Base-by-base conservation (phyloP, 495 filamentous ascomycete species). In the Penicillium lividum region DNA sequence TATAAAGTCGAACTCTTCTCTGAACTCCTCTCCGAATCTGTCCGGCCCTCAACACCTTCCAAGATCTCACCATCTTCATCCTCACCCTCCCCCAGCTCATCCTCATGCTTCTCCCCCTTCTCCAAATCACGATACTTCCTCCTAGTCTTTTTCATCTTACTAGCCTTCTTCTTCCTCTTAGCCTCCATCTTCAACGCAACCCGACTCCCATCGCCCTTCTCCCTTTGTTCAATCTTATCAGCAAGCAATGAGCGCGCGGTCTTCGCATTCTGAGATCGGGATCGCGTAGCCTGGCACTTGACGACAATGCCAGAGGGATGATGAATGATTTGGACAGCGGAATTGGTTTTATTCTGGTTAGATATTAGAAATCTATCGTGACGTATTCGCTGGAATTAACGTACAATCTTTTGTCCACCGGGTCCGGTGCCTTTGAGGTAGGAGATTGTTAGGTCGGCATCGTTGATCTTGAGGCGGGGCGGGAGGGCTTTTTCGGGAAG, bases 391-490 rank as follows among this genome's bases (percentile, higher is more conserved):
- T n/a, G 38, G 38, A n/a, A 2, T 13, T 3, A 40, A 53, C 70
- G 11, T 63, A 82, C 69, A 73, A 97, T 98, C 72, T 98, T 98
- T 72, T 98, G 94, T 0, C 94, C 94, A 47, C 94, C 94, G 2
- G 94, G 94, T 10, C 94, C 94, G 65, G 84, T 89, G 66, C 94
- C 94, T 69, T 92, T 96, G 28, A 98, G 82, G 76, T 94, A 98
- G 45, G 82, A 81, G 63, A 96, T 88, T 36, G 84, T 84, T 57
- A 98, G 82, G 50, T 97, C 91, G 30, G 79, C 76, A 61, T 97
- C 93, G 11, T 84, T 75, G 60, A 96, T 78, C 62, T 84, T 85
- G 16, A 88, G 82, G 0, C 91, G 88, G 11, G 90, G 85, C 0
- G 94, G 93, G 57, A 97, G 76, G 45, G 77, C 77, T 63, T 89